Evolutionary conservation across 495 filamentous ascomycete species (phyloP), one percentile per base, ranked within the genome.

Genomic region (Aspergillus sparsus): DNA sequence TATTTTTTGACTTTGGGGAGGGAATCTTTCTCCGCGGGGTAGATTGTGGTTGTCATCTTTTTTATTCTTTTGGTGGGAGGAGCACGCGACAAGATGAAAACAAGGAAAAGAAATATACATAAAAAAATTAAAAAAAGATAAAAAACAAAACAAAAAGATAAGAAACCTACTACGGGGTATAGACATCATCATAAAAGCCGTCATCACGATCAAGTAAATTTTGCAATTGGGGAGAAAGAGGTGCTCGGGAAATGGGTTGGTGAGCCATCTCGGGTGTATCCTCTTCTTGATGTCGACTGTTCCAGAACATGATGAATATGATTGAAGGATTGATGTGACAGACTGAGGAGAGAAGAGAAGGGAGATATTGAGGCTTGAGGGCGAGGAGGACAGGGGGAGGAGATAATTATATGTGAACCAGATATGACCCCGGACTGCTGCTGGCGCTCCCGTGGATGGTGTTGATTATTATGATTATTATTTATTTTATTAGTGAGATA

Each of bases 121-220:
- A 27, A 27, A 27, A 27, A 27, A 27, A 1, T 27, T n/a, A n/a
- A n/a, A n/a, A 27, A 27, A 27, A 27, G 21, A 27, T 27, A 3
- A 27, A 12, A 16, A 33, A 39, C n/a, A n/a, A n/a, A n/a, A n/a
- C n/a, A 31, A 49, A 33, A 49, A 18, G 54, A 34, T 21, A 15
- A 12, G 61, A 21, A 32, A 88, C 92, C 61, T 84, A 96, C 91
- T 87, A 90, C 74, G 90, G 86, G 54, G 88, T 83, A 65, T 87
- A 87, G 10, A 96, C 73, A 62, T 89, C 82, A 57, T 93, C 88
- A 71, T 88, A 90, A 61, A 93, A 87, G 47, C 83, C 85, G 15
- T 92, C 90, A 2, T 96, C 86, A 37, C 81, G 83, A 62, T 96
- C 90, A 3, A 93, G 77, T 7, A 89, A 84, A 44, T 85, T 86